A percentile compares a stretch with the other conserved stretches of the same genome.
Evolutionary conservation across 108 stramenopile genomes (phyloP).

Genomic region (Skeletonema tropicum): DNA sequence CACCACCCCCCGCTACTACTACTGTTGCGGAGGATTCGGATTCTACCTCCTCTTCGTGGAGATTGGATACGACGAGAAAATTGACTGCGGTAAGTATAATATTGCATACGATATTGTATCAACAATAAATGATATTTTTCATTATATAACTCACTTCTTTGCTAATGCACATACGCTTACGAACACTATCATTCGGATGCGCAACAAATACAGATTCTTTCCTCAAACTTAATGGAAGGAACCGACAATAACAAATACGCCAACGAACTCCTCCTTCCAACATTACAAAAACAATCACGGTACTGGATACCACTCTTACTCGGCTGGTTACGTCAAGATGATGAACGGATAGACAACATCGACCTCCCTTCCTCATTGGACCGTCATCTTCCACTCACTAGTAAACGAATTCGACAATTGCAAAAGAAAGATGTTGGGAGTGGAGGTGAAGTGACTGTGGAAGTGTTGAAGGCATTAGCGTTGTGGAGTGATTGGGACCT

Average conservation of each 20-base stretch:
- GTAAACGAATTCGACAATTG: slow-evolving; percentile 16
- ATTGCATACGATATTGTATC: background rate
- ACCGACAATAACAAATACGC: slow-evolving; percentile 1
- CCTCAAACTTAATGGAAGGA: background rate
- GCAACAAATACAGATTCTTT: slow-evolving; percentile 5
- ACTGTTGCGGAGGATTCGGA: background rate
- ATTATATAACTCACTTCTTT: background rate
- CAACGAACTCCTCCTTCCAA: slow-evolving; percentile 20
- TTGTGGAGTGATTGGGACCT: slow-evolving; percentile 1
- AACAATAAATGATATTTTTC: background rate
- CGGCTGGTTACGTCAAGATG: slow-evolving; percentile 32
- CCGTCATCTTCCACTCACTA: slow-evolving; percentile 13
- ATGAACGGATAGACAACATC: slow-evolving; percentile 5
- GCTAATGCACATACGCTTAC: background rate
- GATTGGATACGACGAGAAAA: slow-evolving; percentile 40
- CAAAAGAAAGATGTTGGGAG: slow-evolving; percentile 6
- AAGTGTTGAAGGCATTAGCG: background rate
- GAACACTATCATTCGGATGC: background rate
- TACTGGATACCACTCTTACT: slow-evolving; percentile 46
- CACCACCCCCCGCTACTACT: background rate
- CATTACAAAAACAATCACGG: slow-evolving; percentile 38
- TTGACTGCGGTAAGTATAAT: slow-evolving; percentile 38
- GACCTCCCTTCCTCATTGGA: slow-evolving; percentile 5
- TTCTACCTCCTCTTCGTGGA: slow-evolving; percentile 20
- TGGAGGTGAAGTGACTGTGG: background rate